Percentiles rank a stretch among this genome's conserved stretches.
phyloP scores from a whole-genome alignment of 2,329 filamentous ascomycete species.

The Dactylellina haptotyla region DNA sequence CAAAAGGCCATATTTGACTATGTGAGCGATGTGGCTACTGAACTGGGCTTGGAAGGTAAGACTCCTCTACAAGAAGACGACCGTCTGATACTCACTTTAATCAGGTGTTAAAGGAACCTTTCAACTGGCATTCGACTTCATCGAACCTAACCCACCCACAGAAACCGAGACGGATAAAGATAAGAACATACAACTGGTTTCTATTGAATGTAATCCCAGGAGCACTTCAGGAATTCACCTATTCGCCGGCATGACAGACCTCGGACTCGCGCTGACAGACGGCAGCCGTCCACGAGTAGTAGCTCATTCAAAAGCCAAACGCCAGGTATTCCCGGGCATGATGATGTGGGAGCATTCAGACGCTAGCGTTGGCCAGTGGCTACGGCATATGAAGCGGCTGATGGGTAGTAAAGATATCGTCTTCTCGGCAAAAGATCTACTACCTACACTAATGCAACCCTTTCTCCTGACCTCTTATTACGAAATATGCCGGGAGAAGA shows the following conservation, averaged over 20 bases:
- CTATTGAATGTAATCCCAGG: conserved; percentile 59
- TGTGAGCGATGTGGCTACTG: conserved; percentile 54
- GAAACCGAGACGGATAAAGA: background rate
- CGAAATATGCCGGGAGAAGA: conserved; percentile 57
- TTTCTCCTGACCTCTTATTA: conserved; percentile 59
- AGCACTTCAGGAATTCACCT: conserved; percentile 59
- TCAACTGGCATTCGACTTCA: conserved; percentile 59
- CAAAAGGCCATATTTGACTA: conserved; percentile 57
- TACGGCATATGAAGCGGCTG: conserved; percentile 58
- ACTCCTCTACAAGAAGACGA: background rate
- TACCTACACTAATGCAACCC: conserved; percentile 58
- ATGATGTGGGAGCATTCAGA: conserved; percentile 58
- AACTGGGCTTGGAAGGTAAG: conserved; percentile 29
- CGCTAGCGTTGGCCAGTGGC: conserved; percentile 56
- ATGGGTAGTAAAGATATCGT: conserved; percentile 59
- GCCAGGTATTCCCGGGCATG: conserved; percentile 57
- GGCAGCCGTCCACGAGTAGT: conserved; percentile 5
- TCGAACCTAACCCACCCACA: conserved; percentile 54
- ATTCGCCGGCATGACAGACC: conserved; percentile 56
- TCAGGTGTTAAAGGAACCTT: conserved; percentile 22
- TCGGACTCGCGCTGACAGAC: conserved; percentile 41
- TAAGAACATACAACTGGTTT: conserved; percentile 53
- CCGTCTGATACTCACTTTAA: no score
- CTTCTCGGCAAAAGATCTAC: conserved; percentile 57
- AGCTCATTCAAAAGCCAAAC: conserved; percentile 27